Evolutionary conservation across 1,284 basidiomycete genomes (phyloP).

Genomic region (Exobasidium cylindrosporum): DNA sequence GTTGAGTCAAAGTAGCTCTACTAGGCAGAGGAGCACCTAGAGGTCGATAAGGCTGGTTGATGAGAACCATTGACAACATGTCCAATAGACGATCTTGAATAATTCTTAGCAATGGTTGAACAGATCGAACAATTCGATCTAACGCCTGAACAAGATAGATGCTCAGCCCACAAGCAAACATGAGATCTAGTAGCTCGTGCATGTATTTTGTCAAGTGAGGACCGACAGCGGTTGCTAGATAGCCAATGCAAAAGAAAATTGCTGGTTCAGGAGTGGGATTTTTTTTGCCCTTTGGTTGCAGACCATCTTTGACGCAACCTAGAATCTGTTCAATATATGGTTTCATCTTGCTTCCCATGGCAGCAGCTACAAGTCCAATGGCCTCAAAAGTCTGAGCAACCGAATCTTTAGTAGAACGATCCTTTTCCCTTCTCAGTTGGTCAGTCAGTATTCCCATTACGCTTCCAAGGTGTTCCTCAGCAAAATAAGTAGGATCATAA

Average conservation of each 20-base stretch:
- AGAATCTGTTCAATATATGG: conserved; percentile 91
- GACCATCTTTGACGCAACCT: conserved; percentile 79
- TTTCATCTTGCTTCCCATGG: conserved; percentile 91
- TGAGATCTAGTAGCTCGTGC: conserved; percentile 93
- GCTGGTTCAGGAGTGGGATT: conserved; percentile 89
- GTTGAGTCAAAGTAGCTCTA: conserved; percentile 11
- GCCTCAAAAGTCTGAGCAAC: conserved; percentile 71
- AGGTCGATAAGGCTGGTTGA: conserved; percentile 48
- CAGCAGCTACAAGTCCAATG: conserved; percentile 89
- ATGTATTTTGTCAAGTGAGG: conserved; percentile 91
- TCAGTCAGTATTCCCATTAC: conserved; percentile 45
- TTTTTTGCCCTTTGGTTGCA: conserved; percentile 84
- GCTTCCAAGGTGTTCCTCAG: conserved; percentile 46
- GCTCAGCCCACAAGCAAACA: conserved; percentile 92
- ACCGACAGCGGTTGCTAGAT: conserved; percentile 91
- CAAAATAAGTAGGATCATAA: conserved; percentile 53
- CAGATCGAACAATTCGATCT: conserved; percentile 78
- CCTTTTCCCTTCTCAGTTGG: conserved; percentile 43
- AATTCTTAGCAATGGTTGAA: conserved; percentile 83
- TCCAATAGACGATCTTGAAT: conserved; percentile 71
- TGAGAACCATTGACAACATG: conserved; percentile 48
- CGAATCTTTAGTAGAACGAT: conserved; percentile 39
- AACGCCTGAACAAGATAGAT: conserved; percentile 84
- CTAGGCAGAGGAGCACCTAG: conserved; percentile 41
- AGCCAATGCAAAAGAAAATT: conserved; percentile 95